A percentile compares a stretch with the other conserved stretches of the same genome.
Conservation (phyloP, 75 land plant genomes). For the Selaginella tamariscina region DNA sequence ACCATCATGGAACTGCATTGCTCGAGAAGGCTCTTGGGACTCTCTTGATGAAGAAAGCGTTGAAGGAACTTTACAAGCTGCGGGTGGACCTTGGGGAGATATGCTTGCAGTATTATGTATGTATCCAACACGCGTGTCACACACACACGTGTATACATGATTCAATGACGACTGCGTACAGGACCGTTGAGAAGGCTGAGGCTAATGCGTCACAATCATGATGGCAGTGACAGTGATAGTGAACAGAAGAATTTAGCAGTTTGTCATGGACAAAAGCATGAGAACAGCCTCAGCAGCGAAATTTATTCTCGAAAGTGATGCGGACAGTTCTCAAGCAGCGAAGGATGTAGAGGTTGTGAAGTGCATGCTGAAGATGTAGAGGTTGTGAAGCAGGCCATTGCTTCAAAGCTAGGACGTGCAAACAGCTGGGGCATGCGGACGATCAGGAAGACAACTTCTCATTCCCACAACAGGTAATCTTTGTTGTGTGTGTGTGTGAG, state of each 20-base stretch:
- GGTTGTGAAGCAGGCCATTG: not conserved
- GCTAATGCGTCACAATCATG: conserved; percentile 34
- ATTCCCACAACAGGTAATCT: conserved; percentile 14
- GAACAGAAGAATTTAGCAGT: conserved; percentile 43
- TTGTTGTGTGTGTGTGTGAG: too few species aligned
- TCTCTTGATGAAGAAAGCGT: conserved; percentile 72
- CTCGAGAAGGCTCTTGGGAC: conserved; percentile 85
- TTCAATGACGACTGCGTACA: too few species aligned
- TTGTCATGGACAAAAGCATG: conserved; percentile 90
- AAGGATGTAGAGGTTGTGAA: too few species aligned
- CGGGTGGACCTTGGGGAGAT: conserved; percentile 33
- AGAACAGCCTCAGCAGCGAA: conserved; percentile 82
- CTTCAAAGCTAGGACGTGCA: conserved; percentile 6
- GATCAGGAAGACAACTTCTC: conserved; percentile 12
- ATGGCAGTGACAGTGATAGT: conserved; percentile 94
- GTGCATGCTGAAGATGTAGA: conserved; percentile 18
- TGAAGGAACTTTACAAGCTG: conserved; percentile 24
- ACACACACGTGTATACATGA: too few species aligned
- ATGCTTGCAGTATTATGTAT: too few species aligned
- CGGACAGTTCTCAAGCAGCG: conserved; percentile 14
- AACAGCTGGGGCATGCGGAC: conserved; percentile 15
- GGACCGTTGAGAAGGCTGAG: conserved; percentile 30
- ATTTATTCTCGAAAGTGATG: conserved; percentile 49
- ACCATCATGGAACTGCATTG: conserved; percentile 98
- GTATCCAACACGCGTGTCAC: too few species aligned